These are phyloP conservation scores for Coemansia sp. DNA, from an alignment of 192 early-diverging fungal genomes.

Conservation along the genomic window DNA sequence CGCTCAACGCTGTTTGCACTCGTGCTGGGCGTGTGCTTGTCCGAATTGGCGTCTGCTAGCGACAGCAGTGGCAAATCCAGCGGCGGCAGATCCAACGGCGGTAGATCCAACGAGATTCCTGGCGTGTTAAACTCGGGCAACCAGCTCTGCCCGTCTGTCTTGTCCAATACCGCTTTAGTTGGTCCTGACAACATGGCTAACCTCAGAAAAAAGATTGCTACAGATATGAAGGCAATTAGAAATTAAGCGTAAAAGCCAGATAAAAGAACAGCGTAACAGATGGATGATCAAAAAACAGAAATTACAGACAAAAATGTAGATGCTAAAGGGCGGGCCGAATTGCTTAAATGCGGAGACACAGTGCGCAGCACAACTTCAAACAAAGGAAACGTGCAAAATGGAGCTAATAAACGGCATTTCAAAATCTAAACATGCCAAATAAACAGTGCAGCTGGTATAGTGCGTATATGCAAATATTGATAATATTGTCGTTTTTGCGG, in stretches of 20 bases:
- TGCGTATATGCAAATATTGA: conserved; percentile 5
- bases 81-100: too few species aligned
- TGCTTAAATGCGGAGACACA: too few species aligned
- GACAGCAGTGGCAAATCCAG: conserved; percentile 11
- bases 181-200: conserved; percentile 24
- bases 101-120: conserved; percentile 28
- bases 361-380: not conserved
- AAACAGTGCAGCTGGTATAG: not conserved
- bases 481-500: not conserved
- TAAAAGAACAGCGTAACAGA: not conserved
- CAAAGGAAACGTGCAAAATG: not conserved
- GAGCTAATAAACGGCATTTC: not conserved
- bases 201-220: not conserved
- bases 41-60: not conserved
- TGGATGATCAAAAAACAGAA: not conserved
- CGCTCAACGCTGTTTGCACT: not conserved
- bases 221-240: not conserved
- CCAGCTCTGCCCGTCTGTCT: conserved; percentile 21
- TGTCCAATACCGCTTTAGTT: not conserved
- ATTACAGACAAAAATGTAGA: not conserved
- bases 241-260: not conserved
- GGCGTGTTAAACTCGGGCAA: conserved; percentile 45
- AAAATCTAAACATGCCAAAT: too few species aligned
- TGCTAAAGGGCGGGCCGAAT: too few species aligned
- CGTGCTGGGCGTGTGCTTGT: not conserved